Evolutionary conservation across 2,329 filamentous ascomycete species (phyloP).

Genomic region (Fusarium camptoceras): DNA sequence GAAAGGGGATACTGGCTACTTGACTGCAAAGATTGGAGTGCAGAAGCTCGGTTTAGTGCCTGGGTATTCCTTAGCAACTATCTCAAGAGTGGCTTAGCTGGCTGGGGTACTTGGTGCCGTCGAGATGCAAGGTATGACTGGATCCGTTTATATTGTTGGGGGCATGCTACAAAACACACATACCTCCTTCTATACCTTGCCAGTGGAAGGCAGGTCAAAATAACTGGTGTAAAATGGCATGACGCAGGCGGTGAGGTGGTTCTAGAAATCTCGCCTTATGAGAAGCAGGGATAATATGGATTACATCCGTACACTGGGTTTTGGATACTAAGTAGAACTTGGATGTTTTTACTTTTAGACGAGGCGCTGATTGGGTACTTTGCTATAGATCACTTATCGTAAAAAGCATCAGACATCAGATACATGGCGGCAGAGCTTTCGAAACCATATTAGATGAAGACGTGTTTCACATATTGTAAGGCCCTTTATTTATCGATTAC

Average conservation of each 20-base stretch:
- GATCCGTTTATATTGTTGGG: conserved; percentile 83
- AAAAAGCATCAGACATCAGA: neutral
- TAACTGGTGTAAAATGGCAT: conserved; percentile 72
- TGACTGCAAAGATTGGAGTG: conserved; percentile 66
- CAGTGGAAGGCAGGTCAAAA: conserved; percentile 71
- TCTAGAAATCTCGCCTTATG: conserved; percentile 52
- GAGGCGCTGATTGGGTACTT: conserved; percentile 31
- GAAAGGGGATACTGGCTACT: conserved; percentile 86
- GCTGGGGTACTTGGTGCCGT: conserved; percentile 75
- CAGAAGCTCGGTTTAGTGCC: conserved; percentile 60
- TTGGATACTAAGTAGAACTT: neutral
- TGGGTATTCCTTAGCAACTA: conserved; percentile 73
- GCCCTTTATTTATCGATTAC: neutral
- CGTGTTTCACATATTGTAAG: neutral
- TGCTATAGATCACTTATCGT: neutral
- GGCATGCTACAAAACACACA: conserved; percentile 75
- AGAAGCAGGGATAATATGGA: conserved; percentile 26
- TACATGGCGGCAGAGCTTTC: neutral
- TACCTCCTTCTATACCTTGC: conserved; percentile 81
- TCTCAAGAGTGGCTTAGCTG: conserved; percentile 68
- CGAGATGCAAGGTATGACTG: conserved; percentile 55
- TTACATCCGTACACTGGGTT: neutral
- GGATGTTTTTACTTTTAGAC: conserved; percentile 15
- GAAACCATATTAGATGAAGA: conserved; percentile 1
- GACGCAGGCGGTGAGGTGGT: conserved; percentile 70